Conservation (phyloP, 257 asterid genomes). For the Lycium ferocissimum region DNA sequence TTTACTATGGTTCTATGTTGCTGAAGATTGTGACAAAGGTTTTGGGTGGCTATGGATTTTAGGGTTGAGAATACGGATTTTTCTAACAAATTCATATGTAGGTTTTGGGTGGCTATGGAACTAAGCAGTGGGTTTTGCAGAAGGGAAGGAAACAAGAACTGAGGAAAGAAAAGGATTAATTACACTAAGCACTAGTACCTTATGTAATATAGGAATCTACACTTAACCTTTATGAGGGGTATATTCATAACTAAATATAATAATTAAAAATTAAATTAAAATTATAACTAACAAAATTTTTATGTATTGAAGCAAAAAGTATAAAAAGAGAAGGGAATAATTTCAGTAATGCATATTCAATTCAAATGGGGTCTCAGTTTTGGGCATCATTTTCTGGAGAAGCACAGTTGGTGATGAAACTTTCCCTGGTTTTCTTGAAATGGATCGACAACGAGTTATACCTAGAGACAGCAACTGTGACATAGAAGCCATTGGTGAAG, state of each 20-base stretch:
- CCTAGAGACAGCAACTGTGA: slow-evolving; percentile 39
- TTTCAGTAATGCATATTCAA: slow-evolving; percentile 51
- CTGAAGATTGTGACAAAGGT: slow-evolving; percentile 16
- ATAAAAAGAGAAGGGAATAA: slow-evolving; percentile 2
- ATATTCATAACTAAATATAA: too few species aligned
- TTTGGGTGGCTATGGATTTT: slow-evolving; percentile 29
- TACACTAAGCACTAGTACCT: neutral
- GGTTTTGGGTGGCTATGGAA: neutral
- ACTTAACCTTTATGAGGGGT: too few species aligned
- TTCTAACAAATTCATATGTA: slow-evolving; percentile 42
- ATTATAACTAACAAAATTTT: too few species aligned
- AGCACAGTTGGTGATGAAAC: slow-evolving; percentile 44
- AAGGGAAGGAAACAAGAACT: neutral
- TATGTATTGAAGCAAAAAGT: neutral
- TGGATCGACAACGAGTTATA: slow-evolving; percentile 32
- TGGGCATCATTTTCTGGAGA: slow-evolving; percentile 34
- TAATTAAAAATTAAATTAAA: too few species aligned
- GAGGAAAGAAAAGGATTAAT: neutral
- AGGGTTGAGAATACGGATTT: slow-evolving; percentile 33
- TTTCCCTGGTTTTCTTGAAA: slow-evolving; percentile 42
- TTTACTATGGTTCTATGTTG: slow-evolving; percentile 61
- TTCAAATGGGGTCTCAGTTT: slow-evolving; percentile 70
- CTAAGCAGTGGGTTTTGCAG: neutral
- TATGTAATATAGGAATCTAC: too few species aligned
- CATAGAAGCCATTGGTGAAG: too few species aligned